These are phyloP conservation scores for Elsinoe perseae DNA, from an alignment of 2,329 filamentous ascomycete genomes.

Conservation along the genomic window DNA sequence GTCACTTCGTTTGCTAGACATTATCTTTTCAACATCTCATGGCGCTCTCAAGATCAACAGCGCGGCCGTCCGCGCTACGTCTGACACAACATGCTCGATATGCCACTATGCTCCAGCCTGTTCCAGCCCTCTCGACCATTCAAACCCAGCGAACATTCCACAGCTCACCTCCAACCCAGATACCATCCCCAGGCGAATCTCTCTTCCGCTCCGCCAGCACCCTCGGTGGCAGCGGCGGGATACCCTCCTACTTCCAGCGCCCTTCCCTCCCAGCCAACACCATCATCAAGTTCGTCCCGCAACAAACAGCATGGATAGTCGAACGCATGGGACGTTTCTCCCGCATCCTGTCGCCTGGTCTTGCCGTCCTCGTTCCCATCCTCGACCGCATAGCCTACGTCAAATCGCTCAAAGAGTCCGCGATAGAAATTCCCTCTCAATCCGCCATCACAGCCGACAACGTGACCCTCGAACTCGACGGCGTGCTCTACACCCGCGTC, in stretches of 20 bases:
- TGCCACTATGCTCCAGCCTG: conserved; percentile 20
- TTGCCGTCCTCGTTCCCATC: conserved; percentile 82
- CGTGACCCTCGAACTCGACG: conserved; percentile 91
- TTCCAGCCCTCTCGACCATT: conserved; percentile 28
- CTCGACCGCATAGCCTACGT: conserved; percentile 96
- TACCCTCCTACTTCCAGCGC: conserved; percentile 36
- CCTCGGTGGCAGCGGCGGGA: conserved; percentile 19
- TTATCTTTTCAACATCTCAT: conserved; percentile 9
- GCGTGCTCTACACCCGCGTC: conserved; percentile 88
- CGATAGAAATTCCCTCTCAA: conserved; percentile 94
- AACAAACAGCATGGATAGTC: conserved; percentile 98
- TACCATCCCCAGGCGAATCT: conserved; percentile 28
- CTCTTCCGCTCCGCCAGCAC: conserved; percentile 28
- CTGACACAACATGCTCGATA: too few relatives aligned
- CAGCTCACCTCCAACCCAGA: conserved; percentile 19
- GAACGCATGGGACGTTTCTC: conserved; percentile 99
- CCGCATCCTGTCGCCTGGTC: conserved; percentile 82
- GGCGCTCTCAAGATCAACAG: conserved; percentile 11
- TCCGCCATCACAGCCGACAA: conserved; percentile 98
- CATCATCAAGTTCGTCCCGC: conserved; percentile 91
- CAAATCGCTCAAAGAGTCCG: conserved; percentile 91
- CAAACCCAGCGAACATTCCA: conserved; percentile 27
- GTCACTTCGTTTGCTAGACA: too few relatives aligned
- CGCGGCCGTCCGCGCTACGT: neutral
- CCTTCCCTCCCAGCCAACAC: conserved; percentile 79